Evolutionary conservation across 2,329 filamentous ascomycete species (phyloP).

Genomic region (Fusarium virguliforme): DNA sequence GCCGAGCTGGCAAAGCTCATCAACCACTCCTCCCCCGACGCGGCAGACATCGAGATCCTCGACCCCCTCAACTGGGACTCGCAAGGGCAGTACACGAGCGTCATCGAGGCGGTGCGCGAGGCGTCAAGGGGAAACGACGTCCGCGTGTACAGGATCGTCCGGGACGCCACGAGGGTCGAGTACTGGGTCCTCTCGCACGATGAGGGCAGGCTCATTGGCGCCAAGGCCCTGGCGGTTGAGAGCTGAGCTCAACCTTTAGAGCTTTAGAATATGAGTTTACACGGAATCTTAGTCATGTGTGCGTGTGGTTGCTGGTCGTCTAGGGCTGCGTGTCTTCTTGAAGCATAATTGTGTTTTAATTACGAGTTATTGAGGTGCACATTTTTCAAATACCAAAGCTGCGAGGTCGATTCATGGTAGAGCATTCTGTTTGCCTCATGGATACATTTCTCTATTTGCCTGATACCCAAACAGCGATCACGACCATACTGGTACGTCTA

Average conservation of each 20-base stretch:
- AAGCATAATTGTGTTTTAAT: neutral
- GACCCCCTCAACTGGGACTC: constrained; percentile 82
- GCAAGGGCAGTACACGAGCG: constrained; percentile 76
- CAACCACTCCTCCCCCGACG: constrained; percentile 67
- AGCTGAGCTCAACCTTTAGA: constrained; percentile 44
- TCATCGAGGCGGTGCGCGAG: constrained; percentile 79
- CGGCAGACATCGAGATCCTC: constrained; percentile 75
- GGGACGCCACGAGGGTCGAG: constrained; percentile 76
- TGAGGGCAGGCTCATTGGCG: constrained; percentile 78
- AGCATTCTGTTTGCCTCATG: neutral
- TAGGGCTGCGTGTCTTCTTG: neutral
- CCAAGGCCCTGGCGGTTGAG: constrained; percentile 85
- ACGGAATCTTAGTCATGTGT: neutral
- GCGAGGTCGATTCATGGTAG: neutral
- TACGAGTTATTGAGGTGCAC: neutral
- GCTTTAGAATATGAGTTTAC: constrained; percentile 3
- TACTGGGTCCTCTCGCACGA: constrained; percentile 84
- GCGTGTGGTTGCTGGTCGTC: neutral
- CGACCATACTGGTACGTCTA: too few species aligned
- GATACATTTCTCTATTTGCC: neutral
- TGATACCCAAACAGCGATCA: neutral
- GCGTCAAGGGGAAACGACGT: constrained; percentile 77
- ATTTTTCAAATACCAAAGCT: neutral
- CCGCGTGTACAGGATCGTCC: constrained; percentile 80
- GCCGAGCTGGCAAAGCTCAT: constrained; percentile 81